phyloP scores from a whole-genome alignment of 192 early-diverging fungal genomes.

The Coemansia sp. region DNA sequence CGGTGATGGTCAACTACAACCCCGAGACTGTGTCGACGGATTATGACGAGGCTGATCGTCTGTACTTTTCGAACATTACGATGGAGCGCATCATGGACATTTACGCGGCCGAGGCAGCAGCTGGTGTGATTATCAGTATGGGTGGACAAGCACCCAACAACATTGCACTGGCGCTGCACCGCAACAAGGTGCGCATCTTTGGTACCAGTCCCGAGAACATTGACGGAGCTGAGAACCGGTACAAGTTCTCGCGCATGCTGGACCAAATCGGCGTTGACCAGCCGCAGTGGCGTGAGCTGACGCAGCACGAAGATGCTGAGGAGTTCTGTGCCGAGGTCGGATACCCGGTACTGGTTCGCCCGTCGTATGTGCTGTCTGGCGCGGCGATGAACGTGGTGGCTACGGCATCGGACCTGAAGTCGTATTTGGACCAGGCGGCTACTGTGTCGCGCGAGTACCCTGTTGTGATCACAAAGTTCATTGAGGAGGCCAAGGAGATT shows the following conservation, averaged over 20 bases:
- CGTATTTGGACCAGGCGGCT: slow-evolving; percentile 85
- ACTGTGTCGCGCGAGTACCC: slow-evolving; percentile 92
- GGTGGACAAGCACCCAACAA: slow-evolving; percentile 97
- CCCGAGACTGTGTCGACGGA: slow-evolving; percentile 98
- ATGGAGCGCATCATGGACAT: slow-evolving; percentile 96
- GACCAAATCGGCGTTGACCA: slow-evolving; percentile 95
- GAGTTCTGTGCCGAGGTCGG: slow-evolving; percentile 78
- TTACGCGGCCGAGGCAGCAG: slow-evolving; percentile 79
- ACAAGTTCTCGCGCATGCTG: slow-evolving; percentile 89
- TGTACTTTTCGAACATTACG: slow-evolving; percentile 96
- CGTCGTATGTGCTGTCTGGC: slow-evolving; percentile 95
- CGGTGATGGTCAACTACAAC: slow-evolving; percentile 98
- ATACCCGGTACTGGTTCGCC: slow-evolving; percentile 95
- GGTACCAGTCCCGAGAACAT: slow-evolving; percentile 90
- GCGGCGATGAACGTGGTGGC: slow-evolving; percentile 99
- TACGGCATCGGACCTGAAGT: slow-evolving; percentile 75
- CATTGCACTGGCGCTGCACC: slow-evolving; percentile 85
- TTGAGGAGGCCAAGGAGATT: slow-evolving; percentile 97
- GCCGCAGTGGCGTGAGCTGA: slow-evolving; percentile 93
- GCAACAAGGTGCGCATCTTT: slow-evolving; percentile 73
- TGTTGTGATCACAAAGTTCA: slow-evolving; percentile 98
- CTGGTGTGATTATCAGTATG: slow-evolving; percentile 85
- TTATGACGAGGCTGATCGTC: slow-evolving; percentile 94
- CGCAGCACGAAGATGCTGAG: slow-evolving; percentile 75
- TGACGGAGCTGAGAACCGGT: slow-evolving; percentile 91